A percentile compares a stretch with the other conserved stretches of the same genome.
Evolutionary conservation across 2,329 filamentous ascomycete species (phyloP).

Genomic region (Alternaria hordeiaustralica): DNA sequence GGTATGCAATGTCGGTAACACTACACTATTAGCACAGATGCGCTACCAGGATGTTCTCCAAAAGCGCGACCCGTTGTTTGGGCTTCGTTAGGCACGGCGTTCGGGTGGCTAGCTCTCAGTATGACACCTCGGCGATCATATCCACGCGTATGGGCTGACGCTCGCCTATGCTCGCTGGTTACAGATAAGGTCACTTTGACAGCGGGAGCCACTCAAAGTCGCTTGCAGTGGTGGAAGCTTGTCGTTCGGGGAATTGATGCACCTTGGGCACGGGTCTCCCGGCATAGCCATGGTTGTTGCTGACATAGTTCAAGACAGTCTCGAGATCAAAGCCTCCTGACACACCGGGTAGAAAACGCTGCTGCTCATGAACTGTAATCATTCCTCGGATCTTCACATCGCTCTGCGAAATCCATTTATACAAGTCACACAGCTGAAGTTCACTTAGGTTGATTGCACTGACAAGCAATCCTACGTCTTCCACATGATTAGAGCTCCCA

Average conservation of each 20-base stretch:
- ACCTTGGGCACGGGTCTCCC: neutral
- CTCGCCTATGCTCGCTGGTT: constrained; percentile 4
- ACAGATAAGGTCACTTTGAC: constrained; percentile 7
- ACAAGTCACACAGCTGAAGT: neutral
- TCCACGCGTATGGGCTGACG: neutral
- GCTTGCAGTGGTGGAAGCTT: constrained; percentile 2
- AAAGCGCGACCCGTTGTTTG: neutral
- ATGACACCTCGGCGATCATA: constrained; percentile 4
- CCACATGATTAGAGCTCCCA: neutral
- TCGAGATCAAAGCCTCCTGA: neutral
- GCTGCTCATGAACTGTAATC: neutral
- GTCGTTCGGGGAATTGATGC: neutral
- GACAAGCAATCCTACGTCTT: neutral
- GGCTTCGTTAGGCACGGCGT: neutral
- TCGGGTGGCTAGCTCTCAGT: neutral
- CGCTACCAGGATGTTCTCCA: constrained; percentile 1
- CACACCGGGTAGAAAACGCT: neutral
- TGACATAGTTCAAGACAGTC: neutral
- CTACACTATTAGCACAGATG: constrained; percentile 12
- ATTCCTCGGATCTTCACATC: neutral
- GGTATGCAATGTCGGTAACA: constrained; percentile 17
- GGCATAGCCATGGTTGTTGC: neutral
- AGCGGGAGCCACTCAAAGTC: constrained; percentile 7
- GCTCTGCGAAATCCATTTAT: neutral
- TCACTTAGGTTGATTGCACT: neutral